These are phyloP conservation scores for Termitomyces sp. DNA, from an alignment of 768 basidiomycete genomes.

Conservation along the genomic window DNA sequence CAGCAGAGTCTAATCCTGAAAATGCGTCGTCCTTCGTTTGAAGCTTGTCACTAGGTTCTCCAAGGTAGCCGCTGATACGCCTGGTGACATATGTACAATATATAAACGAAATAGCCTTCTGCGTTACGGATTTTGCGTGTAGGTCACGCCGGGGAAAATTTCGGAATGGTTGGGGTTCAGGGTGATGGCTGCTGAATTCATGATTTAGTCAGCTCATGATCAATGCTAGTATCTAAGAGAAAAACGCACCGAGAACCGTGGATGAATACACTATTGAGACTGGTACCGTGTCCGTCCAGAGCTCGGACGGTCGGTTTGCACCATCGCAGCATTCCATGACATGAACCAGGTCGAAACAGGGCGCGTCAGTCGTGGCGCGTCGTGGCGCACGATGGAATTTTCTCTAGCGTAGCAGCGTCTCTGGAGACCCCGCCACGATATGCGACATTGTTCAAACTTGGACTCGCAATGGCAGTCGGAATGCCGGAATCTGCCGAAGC, in stretches of 20 bases:
- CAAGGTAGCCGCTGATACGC: background rate
- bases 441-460: background rate
- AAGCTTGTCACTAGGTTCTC: background rate
- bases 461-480: background rate
- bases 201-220: background rate
- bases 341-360: conserved; percentile 24
- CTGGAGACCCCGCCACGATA: background rate
- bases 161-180: background rate
- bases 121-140: background rate
- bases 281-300: conserved; percentile 32
- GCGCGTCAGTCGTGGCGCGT: conserved; percentile 15
- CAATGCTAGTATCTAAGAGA: background rate
- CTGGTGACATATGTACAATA: conserved; percentile 2
- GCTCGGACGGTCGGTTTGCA: conserved; percentile 49
- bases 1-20: background rate
- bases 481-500: conserved; percentile 20
- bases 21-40: background rate
- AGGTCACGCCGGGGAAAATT: background rate
- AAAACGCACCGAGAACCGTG: background rate
- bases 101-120: background rate
- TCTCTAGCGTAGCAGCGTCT: background rate
- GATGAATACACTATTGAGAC: background rate
- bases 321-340: conserved; percentile 86
- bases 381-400: conserved; percentile 8
- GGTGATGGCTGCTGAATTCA: background rate